Evolutionary conservation across 1,139 yeast genomes (phyloP).

Genomic region (Pneumocystis murina): DNA sequence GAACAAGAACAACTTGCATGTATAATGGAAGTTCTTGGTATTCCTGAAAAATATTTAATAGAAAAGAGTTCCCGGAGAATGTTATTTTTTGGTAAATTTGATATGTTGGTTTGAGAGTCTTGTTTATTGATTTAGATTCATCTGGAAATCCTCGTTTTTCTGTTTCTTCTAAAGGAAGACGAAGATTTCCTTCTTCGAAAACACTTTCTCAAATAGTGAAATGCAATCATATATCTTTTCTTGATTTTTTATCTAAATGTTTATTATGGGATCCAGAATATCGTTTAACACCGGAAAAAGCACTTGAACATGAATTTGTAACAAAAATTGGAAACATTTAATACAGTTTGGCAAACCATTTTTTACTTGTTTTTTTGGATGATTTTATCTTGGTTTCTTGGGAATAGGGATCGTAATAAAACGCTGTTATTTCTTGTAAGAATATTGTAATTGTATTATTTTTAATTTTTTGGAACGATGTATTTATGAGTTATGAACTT

Average conservation of each 20-base stretch:
- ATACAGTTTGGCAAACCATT: neutral
- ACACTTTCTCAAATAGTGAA: conserved; percentile 19
- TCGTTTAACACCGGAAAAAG: conserved; percentile 32
- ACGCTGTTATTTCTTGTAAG: no score
- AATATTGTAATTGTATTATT: neutral
- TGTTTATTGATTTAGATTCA: neutral
- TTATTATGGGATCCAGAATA: conserved; percentile 44
- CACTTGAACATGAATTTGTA: conserved; percentile 32
- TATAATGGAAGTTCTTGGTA: conserved; percentile 47
- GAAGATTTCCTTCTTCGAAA: conserved; percentile 23
- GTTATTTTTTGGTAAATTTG: conserved; percentile 30
- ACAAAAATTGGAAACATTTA: conserved; percentile 9
- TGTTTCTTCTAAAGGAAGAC: conserved; percentile 23
- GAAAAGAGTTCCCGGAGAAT: conserved; percentile 25
- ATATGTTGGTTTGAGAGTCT: conserved; percentile 20
- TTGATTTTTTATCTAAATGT: conserved; percentile 25
- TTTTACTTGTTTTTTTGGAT: neutral
- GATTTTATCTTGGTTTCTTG: neutral
- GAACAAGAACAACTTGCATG: conserved; percentile 52
- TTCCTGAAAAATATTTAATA: conserved; percentile 35
- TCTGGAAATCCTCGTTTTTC: conserved; percentile 15
- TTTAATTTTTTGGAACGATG: neutral
- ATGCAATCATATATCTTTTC: conserved; percentile 23
- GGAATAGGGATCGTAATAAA: neutral
- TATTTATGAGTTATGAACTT: neutral